phyloP scores from a whole-genome alignment of 345 rosid species.

The Erucastrum elatum region DNA sequence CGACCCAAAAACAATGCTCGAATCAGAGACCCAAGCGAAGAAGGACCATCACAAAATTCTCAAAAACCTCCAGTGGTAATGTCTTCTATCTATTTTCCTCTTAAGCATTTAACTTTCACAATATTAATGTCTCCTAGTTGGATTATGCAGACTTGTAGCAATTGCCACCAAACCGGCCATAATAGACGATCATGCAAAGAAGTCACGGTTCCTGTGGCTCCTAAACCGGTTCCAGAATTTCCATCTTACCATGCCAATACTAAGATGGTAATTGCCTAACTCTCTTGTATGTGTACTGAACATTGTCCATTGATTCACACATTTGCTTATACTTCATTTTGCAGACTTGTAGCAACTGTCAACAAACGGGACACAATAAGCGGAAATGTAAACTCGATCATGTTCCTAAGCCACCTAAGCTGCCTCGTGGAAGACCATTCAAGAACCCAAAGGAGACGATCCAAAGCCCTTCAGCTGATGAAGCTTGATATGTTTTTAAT shows the following conservation, averaged over 20 bases:
- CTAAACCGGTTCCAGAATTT: neutral
- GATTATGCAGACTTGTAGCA: neutral
- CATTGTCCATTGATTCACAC: no score
- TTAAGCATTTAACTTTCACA: neutral
- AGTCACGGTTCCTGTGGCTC: neutral
- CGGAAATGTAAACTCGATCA: neutral
- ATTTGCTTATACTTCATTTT: no score
- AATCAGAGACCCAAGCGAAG: neutral
- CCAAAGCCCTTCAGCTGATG: neutral
- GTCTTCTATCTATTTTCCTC: neutral
- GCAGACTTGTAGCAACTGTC: no score
- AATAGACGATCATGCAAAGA: no score
- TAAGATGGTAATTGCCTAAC: neutral
- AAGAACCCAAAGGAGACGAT: neutral
- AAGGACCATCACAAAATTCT: neutral
- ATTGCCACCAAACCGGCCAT: neutral
- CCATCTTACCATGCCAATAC: neutral
- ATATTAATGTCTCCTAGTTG: no score
- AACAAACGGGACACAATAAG: neutral
- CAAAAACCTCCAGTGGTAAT: neutral
- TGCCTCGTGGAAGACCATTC: neutral
- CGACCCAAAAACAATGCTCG: neutral
- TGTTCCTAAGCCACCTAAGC: neutral
- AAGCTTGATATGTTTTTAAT: neutral
- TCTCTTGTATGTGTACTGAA: no score